Evolutionary conservation across 345 rosid species (phyloP), one percentile per base, ranked within the genome.

Genomic region (Lepidium sativum): DNA sequence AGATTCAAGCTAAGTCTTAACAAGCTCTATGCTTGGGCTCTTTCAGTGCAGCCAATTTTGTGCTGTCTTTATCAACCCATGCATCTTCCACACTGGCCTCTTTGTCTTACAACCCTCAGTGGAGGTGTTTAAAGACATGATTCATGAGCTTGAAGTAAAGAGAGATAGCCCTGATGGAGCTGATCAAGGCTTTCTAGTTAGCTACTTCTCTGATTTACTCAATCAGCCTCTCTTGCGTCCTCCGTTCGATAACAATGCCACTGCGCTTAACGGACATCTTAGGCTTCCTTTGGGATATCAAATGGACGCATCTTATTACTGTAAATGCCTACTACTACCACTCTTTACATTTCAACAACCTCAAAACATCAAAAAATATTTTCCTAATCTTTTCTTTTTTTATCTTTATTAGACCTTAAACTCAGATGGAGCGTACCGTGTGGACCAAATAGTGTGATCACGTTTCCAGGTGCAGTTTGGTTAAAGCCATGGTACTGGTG

Each of bases 401-500:
- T 20, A 4, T 54, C 51, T 42, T 52, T 43, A 3, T 8, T 76
- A 94, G 99, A 94, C 79, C 89, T 94, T 47, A 83, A 71, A 56
- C 88, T 94, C 9, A 78, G 82, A 18, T 94, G 99, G 99, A 90
- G 75, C 39, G 83, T 94, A 56, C 97, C 99, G 5, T 94, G 99
- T 18, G 96, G 97, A 48, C 95, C 95, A 8, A 91, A 88, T 68
- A 94, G 92, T 43, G 96, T 91, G 62, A 86, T 94, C 49, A 94
- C 99, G 15, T 94, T 86, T 76, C 99, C 99, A 1, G 83, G 99
- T 76, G 99, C 96, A 5, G 71, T 84, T 23, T 94, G 95, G 95
- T 66, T 91, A 82, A 94, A 94, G 69, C 99, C 99, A 58, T 94
- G 99, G 97, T 94, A 94, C 48, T 94, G 97, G 99, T 94, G 99